Evolutionary conservation across 2,329 filamentous ascomycete genomes (phyloP), one percentile per base, ranked within the genome.

Genomic region (Microcyclosporella mali): DNA sequence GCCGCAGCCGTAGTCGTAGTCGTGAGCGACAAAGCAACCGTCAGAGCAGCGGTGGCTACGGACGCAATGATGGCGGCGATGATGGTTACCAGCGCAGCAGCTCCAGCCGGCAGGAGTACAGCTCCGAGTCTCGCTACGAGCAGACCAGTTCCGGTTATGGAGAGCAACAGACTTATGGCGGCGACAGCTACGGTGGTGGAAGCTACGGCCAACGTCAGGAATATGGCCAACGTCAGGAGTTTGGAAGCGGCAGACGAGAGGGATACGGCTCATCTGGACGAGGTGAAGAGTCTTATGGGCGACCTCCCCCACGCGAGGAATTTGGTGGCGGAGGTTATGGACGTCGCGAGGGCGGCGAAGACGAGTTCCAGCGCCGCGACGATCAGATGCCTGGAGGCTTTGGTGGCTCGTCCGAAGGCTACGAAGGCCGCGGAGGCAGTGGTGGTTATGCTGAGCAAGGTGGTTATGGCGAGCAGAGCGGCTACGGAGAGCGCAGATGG

Each of bases 41-140:
- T 25, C 21, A 25, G 21, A 47, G 48, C 32, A 48, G 47, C 16
- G 39, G 45, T 14, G 50, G 47, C 19, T 30, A 43, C 18, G 40
- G 42, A 15, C 27, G 45, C 27, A 18, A 30, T 3, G 38, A 41
- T 28, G 42, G 47, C 14, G 37, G 44, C 14, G 46, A 52, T 17
- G 48, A 51, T 36, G 40, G 50, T 33, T 30, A 40, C 11, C 46
- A 42, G 12, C 46, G 45, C 10, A 29, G 47, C 30, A 44, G 40
- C 12, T 55, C 55, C 40, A 49, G 48, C 12, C 47, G 53, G n/a
- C 52, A 56, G 38, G 50, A 51, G 34, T 47, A 51, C 33, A 45
- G 51, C 16, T 50, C 46, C 8, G 41, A 52, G 38, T 46, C 43
- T 29, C 47, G 51, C 29, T 51, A 50, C 28, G 50, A 55, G 37